Percentiles rank a stretch among this genome's conserved stretches.
Evolutionary conservation across 208 protist species (phyloP).

Genomic region (Crithidia bombi): DNA sequence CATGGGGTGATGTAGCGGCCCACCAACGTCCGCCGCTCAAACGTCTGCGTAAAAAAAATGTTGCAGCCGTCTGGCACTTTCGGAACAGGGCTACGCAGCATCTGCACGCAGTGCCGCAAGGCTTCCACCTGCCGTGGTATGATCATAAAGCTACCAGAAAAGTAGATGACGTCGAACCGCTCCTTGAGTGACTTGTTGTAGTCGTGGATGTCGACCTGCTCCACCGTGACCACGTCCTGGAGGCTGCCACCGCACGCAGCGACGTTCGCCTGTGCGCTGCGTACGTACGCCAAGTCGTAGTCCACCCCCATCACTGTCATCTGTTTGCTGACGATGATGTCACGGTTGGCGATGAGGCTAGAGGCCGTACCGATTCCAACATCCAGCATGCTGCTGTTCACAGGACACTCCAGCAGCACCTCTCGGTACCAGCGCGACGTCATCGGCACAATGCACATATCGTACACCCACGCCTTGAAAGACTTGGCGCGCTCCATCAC

Average conservation of each 20-base stretch:
- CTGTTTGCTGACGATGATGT: conserved; percentile 76
- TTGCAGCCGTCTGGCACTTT: conserved; percentile 48
- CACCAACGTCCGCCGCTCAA: conserved; percentile 71
- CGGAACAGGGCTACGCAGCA: conserved; percentile 59
- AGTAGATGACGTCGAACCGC: conserved; percentile 78
- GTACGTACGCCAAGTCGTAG: conserved; percentile 72
- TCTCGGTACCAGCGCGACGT: conserved; percentile 82
- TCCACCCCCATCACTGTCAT: conserved; percentile 74
- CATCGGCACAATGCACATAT: conserved; percentile 56
- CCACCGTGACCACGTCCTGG: conserved; percentile 45
- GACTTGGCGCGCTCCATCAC: conserved; percentile 31
- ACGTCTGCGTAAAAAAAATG: conserved; percentile 85
- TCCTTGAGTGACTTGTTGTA: conserved; percentile 53
- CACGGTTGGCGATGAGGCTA: conserved; percentile 79
- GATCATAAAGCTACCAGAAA: conserved; percentile 86
- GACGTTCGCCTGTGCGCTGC: conserved; percentile 52
- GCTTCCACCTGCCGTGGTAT: conserved; percentile 60
- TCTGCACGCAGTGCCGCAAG: conserved; percentile 61
- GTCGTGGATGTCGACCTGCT: conserved; percentile 72
- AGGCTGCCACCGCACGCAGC: conserved; percentile 39
- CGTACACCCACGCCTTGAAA: conserved; percentile 63
- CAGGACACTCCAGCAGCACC: conserved; percentile 70
- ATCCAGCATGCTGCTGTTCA: conserved; percentile 64
- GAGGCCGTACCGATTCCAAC: conserved; percentile 78
- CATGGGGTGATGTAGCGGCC: conserved; percentile 56